Evolutionary conservation across 805 yeast genomes (phyloP), one percentile per base, ranked within the genome.

Genomic region (Yamadazyma kitorensis): DNA sequence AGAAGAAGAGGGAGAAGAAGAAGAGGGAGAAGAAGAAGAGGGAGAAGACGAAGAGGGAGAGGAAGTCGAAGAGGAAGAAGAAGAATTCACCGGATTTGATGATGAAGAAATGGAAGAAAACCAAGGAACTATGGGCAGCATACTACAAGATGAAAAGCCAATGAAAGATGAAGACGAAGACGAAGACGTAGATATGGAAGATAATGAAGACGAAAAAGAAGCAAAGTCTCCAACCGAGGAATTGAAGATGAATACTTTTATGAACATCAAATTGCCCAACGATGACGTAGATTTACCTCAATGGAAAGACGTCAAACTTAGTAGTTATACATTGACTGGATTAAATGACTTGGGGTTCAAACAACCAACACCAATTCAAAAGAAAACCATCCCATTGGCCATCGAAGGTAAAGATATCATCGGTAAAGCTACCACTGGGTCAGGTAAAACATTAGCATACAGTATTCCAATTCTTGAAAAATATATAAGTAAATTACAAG

Each of bases 401-500:
- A 39, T 86, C 10, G 66, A 69, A 18, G 94, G 89, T 5, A 71
- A 69, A 22, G 98, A 93, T 59, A 76, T 93, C 4, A 80, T 93
- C 45, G 98, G 98, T 36, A 93, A 91, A 54, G 98, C 98, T 11
- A 82, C 93, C 8, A 93, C 98, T 1, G 98, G 98, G 56, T 86
- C 96, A 1, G 98, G 98, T 70, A 93, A 93, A 55, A 93, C 98
- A 0, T 66, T 89, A 38, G 99, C 98, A 0, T 93, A 86, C 57
- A 96, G 96, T 29, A 76, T 93, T 17, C 97, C 98, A 7, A 81
- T 94, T 18, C 57, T 93, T 40, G 96, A 91, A 52, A 75, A 70
- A 39, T 73, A 76, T 39, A 47, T 78, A 13, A 37, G 47, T 11
- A 55, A 57, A 7, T 32, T 49, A 20, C 41, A 39, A 4, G 31